Conservation (phyloP, 192 early-diverging fungal genomes). For the Backusella australiensis region DNA sequence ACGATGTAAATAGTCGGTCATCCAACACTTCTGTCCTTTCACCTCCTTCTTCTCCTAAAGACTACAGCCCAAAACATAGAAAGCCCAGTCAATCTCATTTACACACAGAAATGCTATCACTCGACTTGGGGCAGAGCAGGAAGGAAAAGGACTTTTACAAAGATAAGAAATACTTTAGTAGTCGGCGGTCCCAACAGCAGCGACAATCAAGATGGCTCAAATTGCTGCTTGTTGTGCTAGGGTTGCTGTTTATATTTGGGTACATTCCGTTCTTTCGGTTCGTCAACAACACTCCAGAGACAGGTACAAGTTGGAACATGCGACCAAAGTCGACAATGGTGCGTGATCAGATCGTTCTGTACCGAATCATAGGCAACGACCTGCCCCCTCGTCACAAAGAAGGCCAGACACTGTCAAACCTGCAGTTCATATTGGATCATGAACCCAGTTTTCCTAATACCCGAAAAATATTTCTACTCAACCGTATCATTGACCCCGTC, state of each 20-base stretch:
- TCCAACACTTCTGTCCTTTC: background rate
- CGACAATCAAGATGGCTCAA: conserved; percentile 15
- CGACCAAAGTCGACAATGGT: background rate
- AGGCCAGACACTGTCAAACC: conserved; percentile 58
- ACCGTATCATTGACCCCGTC: conserved; percentile 57
- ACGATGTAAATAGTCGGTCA: conserved; percentile 4
- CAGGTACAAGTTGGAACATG: background rate
- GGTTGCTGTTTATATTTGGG: conserved; percentile 14
- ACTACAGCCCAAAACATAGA: conserved; percentile 4
- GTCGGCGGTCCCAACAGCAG: background rate
- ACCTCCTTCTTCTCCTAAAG: background rate
- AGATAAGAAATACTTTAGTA: conserved; percentile 13
- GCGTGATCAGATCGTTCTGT: conserved; percentile 44
- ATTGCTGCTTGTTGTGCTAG: background rate
- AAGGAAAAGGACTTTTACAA: conserved; percentile 12
- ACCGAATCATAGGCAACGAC: conserved; percentile 62
- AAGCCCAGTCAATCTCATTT: conserved; percentile 5
- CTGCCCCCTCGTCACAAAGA: conserved; percentile 59
- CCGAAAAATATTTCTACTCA: conserved; percentile 56
- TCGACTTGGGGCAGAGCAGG: conserved; percentile 11
- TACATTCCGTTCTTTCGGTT: conserved; percentile 2
- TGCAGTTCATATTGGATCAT: conserved; percentile 59
- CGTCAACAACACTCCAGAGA: background rate
- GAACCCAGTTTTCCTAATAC: conserved; percentile 56
- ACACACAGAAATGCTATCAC: conserved; percentile 12